Evolutionary conservation across 257 asterid genomes (phyloP).

Genomic region (Solanum piurae): DNA sequence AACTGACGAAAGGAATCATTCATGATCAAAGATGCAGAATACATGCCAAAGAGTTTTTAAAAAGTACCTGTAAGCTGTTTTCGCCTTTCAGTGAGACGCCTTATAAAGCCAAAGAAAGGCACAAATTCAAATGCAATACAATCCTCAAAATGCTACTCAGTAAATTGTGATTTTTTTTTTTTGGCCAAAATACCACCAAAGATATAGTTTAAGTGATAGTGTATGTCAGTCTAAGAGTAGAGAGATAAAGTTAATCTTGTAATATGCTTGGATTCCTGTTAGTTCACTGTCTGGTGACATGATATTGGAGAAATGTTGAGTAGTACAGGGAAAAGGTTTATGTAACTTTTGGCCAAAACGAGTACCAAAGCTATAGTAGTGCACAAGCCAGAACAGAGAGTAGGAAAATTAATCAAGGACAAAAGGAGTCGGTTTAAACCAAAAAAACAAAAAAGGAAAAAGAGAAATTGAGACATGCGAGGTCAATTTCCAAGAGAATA

Average conservation of each 20-base stretch:
- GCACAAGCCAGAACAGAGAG: background rate
- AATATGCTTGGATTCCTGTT: background rate
- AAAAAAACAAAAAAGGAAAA: background rate
- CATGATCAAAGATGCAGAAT: background rate
- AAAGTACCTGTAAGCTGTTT: background rate
- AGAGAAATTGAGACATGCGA: constrained; percentile 6
- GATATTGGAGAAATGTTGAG: background rate
- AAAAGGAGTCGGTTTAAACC: background rate
- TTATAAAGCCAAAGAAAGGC: background rate
- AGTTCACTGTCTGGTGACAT: background rate
- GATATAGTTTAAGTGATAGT: background rate
- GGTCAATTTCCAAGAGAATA: constrained; percentile 3
- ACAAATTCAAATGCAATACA: background rate
- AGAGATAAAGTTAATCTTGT: background rate
- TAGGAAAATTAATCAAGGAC: background rate
- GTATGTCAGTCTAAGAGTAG: background rate
- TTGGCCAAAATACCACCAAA: background rate
- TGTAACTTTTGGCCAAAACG: background rate
- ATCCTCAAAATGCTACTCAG: background rate
- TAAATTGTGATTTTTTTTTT: background rate
- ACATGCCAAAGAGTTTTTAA: background rate
- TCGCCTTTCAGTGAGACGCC: background rate
- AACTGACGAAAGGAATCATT: background rate
- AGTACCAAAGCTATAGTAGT: background rate
- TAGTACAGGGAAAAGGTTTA: background rate